Conservation (phyloP, 164 flowering plant species). For the Malania oleifera region DNA sequence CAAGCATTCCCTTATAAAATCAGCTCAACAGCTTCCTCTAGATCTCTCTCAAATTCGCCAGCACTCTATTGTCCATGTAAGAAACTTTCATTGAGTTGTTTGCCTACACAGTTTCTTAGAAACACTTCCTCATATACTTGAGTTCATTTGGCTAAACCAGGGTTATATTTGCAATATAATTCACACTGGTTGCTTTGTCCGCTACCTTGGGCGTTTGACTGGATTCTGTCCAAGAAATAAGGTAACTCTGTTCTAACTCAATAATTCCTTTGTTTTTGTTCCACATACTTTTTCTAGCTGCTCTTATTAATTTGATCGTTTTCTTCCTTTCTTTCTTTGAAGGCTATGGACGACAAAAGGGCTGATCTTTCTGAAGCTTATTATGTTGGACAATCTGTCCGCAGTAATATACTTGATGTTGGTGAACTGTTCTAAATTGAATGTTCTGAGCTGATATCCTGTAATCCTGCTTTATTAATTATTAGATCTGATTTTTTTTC, state of each 20-base stretch:
- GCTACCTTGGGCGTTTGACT: slow-evolving; percentile 87
- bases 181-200: slow-evolving; percentile 90
- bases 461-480: not conserved
- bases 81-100: slow-evolving; percentile 11
- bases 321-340: slow-evolving; percentile 17
- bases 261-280: not conserved
- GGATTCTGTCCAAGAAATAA: slow-evolving; percentile 80
- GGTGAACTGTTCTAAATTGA: slow-evolving; percentile 19
- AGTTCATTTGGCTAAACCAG: slow-evolving; percentile 34
- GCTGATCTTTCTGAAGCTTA: slow-evolving; percentile 49
- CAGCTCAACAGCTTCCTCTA: slow-evolving; percentile 56
- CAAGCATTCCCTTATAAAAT: slow-evolving; percentile 69
- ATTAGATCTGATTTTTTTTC: not conserved
- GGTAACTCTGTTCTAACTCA: slow-evolving; percentile 27
- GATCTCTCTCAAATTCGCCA: slow-evolving; percentile 52
- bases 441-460: not conserved
- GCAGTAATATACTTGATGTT: slow-evolving; percentile 66
- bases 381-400: slow-evolving; percentile 90
- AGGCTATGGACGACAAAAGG: slow-evolving; percentile 62
- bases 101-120: not conserved
- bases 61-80: slow-evolving; percentile 67
- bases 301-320: not conserved
- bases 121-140: not conserved
- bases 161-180: slow-evolving; percentile 85
- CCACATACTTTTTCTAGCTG: not conserved